Base-by-base conservation (phyloP, 192 early-diverging fungal species). In the Podila epicladia region DNA sequence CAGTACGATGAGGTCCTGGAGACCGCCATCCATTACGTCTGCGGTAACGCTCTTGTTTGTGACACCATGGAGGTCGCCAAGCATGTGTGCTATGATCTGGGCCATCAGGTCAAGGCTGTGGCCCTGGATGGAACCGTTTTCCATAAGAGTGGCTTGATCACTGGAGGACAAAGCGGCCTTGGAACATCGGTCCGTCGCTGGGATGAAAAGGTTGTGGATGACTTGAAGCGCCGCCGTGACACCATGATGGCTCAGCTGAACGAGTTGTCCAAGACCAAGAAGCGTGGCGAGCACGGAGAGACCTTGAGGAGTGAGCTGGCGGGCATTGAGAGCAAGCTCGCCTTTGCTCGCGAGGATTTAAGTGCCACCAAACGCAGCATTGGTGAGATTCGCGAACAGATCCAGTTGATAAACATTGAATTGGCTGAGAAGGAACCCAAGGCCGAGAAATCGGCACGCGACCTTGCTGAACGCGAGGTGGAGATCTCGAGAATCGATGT, bases 121-220 rank as follows among this genome's bases (percentile, higher is more conserved):
- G 92, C 95, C 2, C 85, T 99, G 74, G 97, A 99, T 74, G 97
- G 97, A 33, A 94, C 92, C 1, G 89, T 99, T 26, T 95, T 99
- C 73, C 97, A 99, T 83, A 97, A 95, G 71, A 97, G 91, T 62
- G 98, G 98, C 33, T 85, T 98, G 75, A 99, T 99, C 57, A 99
- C 97, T 4, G 98, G 94, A 69, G 94, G 94, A 5, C 80, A 87
- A 41, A 85, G 83, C 67, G 70, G 89, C 2, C 65, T 82, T 58
- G 82, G 84, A 58, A 74, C 84, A 8, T 73, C 55, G 22, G 85
- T 83, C 29, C 85, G 91, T 59, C 80, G 93, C 48, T 98, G 97
- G 96, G 93, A 97, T 59, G 97, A 96, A 26, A 90, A 91, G 22
- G 95, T 95, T 24, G 86, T 98, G 20, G 97, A 97, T 60, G 92